A percentile compares a stretch with the other conserved stretches of the same genome.
Conservation (phyloP, 352 stramenopile species). For the Globisporangium irregulare region DNA sequence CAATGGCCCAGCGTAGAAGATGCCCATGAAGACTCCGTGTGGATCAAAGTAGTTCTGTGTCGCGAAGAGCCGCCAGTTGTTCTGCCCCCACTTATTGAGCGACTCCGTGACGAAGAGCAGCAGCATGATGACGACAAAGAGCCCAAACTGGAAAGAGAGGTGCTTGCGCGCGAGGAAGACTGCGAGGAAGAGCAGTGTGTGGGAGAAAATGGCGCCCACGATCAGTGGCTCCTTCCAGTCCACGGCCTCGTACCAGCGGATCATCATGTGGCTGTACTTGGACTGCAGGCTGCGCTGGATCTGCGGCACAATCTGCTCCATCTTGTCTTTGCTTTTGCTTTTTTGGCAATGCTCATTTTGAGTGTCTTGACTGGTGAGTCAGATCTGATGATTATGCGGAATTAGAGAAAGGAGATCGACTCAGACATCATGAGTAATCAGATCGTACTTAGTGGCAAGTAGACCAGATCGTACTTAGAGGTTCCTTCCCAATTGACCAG, state of each 20-base stretch:
- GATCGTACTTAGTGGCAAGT: background rate
- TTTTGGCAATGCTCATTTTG: background rate
- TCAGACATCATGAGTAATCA: background rate
- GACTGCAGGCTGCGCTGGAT: slow-evolving; percentile 64
- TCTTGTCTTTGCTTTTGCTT: slow-evolving; percentile 15
- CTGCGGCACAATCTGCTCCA: slow-evolving; percentile 61
- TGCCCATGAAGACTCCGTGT: slow-evolving; percentile 77
- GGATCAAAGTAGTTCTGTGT: slow-evolving; percentile 85
- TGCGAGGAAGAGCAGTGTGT: slow-evolving; percentile 47
- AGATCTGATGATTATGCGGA: background rate
- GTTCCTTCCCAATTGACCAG: background rate
- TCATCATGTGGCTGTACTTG: slow-evolving; percentile 74
- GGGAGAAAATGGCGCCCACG: slow-evolving; percentile 48
- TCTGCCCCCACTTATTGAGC: slow-evolving; percentile 59
- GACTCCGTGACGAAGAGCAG: slow-evolving; percentile 54
- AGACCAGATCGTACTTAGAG: no score
- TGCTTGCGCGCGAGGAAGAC: slow-evolving; percentile 60
- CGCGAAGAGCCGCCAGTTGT: slow-evolving; percentile 60
- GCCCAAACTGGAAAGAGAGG: slow-evolving; percentile 47
- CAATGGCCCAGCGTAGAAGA: slow-evolving; percentile 77
- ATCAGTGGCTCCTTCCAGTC: slow-evolving; percentile 80
- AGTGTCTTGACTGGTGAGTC: background rate
- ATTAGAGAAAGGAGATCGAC: background rate
- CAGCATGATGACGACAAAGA: slow-evolving; percentile 67
- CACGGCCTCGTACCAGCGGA: slow-evolving; percentile 80